A percentile compares a stretch with the other conserved stretches of the same genome.
phyloP scores from a whole-genome alignment of 2,329 filamentous ascomycete genomes.

The Colletotrichum tabaci region DNA sequence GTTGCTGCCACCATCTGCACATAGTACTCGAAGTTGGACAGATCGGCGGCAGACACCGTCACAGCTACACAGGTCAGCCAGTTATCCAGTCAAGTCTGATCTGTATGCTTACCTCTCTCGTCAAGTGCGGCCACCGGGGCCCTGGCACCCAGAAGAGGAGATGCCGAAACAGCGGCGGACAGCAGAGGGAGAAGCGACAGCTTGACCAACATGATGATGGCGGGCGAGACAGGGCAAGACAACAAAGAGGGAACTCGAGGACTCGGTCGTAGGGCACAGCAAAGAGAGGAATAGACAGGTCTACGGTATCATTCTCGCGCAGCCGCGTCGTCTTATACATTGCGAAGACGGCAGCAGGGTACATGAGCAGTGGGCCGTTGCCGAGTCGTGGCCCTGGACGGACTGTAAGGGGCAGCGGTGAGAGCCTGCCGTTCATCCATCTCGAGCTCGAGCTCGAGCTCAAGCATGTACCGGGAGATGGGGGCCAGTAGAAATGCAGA shows the following conservation, averaged over 20 bases:
- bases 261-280: slow-evolving; percentile 29
- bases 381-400: slow-evolving; percentile 24
- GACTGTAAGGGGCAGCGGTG: slow-evolving; percentile 23
- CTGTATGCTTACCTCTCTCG: slow-evolving; percentile 51
- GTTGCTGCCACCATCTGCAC: slow-evolving; percentile 63
- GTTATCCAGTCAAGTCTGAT: not conserved
- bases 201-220: slow-evolving; percentile 43
- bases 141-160: slow-evolving; percentile 30
- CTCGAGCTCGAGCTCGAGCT: not conserved
- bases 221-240: not conserved
- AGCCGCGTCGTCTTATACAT: slow-evolving; percentile 36
- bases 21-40: slow-evolving; percentile 62
- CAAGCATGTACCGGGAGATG: not conserved
- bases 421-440: not conserved
- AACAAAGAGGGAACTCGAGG: slow-evolving; percentile 19
- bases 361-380: slow-evolving; percentile 20
- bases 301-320: not conserved
- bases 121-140: slow-evolving; percentile 46
- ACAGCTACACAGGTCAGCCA: slow-evolving; percentile 24
- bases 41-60: slow-evolving; percentile 50
- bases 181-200: slow-evolving; percentile 41
- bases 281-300: not conserved
- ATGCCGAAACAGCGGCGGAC: slow-evolving; percentile 38
- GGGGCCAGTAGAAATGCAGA: slow-evolving; percentile 15
- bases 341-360: slow-evolving; percentile 5